Conservation (phyloP, 345 rosid genomes). For the Raphanus sativus region DNA sequence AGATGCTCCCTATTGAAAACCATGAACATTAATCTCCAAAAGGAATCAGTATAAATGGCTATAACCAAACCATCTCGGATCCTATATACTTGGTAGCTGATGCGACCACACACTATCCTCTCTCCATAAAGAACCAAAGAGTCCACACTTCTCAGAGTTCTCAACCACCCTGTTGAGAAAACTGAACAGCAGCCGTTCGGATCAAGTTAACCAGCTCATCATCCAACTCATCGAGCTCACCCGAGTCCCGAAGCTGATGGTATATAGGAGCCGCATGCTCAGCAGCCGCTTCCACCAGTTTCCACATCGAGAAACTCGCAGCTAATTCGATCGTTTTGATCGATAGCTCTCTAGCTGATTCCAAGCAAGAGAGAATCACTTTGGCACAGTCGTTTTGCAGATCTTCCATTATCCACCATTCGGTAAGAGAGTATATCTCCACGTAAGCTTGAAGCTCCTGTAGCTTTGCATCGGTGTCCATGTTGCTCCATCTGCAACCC, state of each 20-base stretch:
- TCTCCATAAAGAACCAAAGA: conserved; percentile 3
- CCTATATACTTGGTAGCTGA: background rate
- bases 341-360: conserved; percentile 50
- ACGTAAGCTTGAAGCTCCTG: conserved; percentile 55
- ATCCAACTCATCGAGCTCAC: conserved; percentile 62
- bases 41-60: background rate
- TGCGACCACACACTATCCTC: background rate
- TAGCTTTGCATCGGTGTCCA: conserved; percentile 56
- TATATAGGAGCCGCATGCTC: conserved; percentile 54
- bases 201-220: conserved; percentile 68
- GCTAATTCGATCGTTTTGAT: conserved; percentile 63
- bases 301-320: conserved; percentile 63
- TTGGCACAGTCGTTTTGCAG: conserved; percentile 54
- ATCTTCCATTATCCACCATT: conserved; percentile 77
- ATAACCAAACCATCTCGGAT: conserved; percentile 7
- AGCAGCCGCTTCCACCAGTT: conserved; percentile 71
- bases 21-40: background rate
- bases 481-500: conserved; percentile 79
- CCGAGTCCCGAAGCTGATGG: conserved; percentile 62
- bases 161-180: conserved; percentile 50
- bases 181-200: conserved; percentile 70
- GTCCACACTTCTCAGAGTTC: background rate
- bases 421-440: conserved; percentile 81
- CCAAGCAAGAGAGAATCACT: conserved; percentile 47
- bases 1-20: background rate